These are phyloP conservation scores for Paratinospora sagittata DNA, from an alignment of 164 flowering plant species.

Conservation along the genomic window DNA sequence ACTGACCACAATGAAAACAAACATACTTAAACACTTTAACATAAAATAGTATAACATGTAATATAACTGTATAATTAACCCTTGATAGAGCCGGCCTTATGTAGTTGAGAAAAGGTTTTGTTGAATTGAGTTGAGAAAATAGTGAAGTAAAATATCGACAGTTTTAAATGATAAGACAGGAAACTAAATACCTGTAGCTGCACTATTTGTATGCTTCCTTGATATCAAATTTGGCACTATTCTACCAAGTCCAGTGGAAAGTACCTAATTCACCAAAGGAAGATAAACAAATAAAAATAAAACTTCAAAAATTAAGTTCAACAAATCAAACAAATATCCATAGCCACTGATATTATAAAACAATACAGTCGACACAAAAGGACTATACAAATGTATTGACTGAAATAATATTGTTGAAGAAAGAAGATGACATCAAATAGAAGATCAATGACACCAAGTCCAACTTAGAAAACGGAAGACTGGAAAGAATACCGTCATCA, in stretches of 20 bases:
- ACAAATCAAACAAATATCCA: background rate
- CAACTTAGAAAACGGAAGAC: background rate
- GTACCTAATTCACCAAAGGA: slow-evolving; percentile 48
- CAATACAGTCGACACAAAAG: background rate
- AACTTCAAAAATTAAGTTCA: background rate
- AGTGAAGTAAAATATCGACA: too few relatives aligned
- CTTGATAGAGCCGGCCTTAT: too few relatives aligned
- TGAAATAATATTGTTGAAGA: background rate
- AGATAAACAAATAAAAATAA: background rate
- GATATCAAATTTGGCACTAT: slow-evolving; percentile 97
- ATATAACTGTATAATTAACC: too few relatives aligned
- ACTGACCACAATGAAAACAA: too few relatives aligned
- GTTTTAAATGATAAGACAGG: background rate
- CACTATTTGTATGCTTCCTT: slow-evolving; percentile 96
- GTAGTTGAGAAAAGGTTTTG: too few relatives aligned
- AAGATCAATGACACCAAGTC: background rate
- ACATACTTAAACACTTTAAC: too few relatives aligned
- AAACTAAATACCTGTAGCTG: slow-evolving; percentile 71
- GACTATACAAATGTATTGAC: too few relatives aligned
- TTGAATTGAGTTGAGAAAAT: too few relatives aligned
- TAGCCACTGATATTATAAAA: background rate
- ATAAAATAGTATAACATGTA: too few relatives aligned
- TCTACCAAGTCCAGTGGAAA: slow-evolving; percentile 98
- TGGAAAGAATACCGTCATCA: slow-evolving; percentile 82
- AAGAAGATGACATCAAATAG: background rate